phyloP scores from a whole-genome alignment of 2,329 filamentous ascomycete species.

The Fusarium floridanum region DNA sequence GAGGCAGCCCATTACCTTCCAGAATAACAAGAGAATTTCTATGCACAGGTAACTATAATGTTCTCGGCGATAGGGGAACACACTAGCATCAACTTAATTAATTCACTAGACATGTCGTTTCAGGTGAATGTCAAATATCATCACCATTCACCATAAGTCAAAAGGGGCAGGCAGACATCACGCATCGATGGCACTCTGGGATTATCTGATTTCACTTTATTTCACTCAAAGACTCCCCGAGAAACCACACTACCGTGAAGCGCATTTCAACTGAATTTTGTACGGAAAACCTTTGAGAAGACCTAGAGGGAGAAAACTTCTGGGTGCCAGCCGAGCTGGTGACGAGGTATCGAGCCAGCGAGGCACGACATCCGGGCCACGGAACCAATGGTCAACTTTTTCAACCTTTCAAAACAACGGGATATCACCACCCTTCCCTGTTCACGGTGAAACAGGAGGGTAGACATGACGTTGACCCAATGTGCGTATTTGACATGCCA shows the following conservation, averaged over 20 bases:
- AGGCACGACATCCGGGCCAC: constrained; percentile 41
- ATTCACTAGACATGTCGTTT: too few species aligned
- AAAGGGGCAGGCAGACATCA: not conserved
- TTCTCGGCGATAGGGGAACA: not conserved
- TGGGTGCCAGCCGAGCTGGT: constrained; percentile 44
- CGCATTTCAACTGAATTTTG: constrained; percentile 48
- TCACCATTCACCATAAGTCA: not conserved
- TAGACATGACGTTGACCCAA: constrained; percentile 44
- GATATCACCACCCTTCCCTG: constrained; percentile 29
- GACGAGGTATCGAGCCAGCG: constrained; percentile 37
- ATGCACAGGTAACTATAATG: not conserved
- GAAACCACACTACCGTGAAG: constrained; percentile 21
- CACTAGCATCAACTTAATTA: not conserved
- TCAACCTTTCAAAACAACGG: constrained; percentile 51
- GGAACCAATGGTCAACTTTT: constrained; percentile 50
- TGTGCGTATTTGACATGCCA: constrained; percentile 32
- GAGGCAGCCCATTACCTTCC: not conserved
- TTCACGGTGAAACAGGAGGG: constrained; percentile 4
- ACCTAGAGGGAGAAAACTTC: constrained; percentile 49
- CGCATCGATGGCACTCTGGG: not conserved
- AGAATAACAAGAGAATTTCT: not conserved
- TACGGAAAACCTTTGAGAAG: constrained; percentile 49
- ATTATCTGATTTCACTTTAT: constrained; percentile 1
- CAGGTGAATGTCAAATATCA: not conserved
- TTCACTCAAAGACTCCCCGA: constrained; percentile 2